These are phyloP conservation scores for Rhodotorula graminis DNA, from an alignment of 768 basidiomycete genomes.

Conservation along the genomic window DNA sequence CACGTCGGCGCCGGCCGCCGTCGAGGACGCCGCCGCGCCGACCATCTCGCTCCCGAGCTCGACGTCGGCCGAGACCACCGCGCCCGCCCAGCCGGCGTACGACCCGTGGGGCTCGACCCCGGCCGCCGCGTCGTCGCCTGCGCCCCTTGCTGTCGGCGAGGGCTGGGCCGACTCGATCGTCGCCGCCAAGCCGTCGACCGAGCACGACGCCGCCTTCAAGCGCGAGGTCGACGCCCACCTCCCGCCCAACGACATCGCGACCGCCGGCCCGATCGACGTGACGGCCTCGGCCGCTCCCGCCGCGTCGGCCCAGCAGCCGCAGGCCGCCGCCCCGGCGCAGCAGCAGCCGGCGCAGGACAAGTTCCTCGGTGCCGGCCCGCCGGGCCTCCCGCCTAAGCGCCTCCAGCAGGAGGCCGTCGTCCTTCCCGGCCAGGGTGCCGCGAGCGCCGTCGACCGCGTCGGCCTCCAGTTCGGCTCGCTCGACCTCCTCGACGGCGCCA, in stretches of 20 bases:
- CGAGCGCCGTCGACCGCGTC: constrained; percentile 32
- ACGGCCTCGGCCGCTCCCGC: constrained; percentile 4
- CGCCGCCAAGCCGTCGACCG: constrained; percentile 17
- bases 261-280: constrained; percentile 40
- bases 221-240: constrained; percentile 37
- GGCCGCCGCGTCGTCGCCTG: constrained; percentile 31
- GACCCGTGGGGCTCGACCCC: constrained; percentile 41
- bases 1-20: neutral
- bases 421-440: constrained; percentile 15
- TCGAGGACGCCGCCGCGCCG: constrained; percentile 9
- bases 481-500: constrained; percentile 32
- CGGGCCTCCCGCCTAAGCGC: constrained; percentile 36
- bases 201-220: constrained; percentile 26
- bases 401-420: constrained; percentile 40
- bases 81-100: constrained; percentile 27
- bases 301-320: constrained; percentile 8
- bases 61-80: constrained; percentile 9
- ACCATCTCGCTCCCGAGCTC: constrained; percentile 31
- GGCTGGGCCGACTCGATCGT: constrained; percentile 42
- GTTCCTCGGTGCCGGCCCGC: constrained; percentile 34
- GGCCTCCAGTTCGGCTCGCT: constrained; percentile 41
- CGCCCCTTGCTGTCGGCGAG: constrained; percentile 40
- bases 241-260: constrained; percentile 37
- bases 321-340: neutral
- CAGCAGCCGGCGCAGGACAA: constrained; percentile 28